Percentiles rank a stretch among this genome's conserved stretches.
These are phyloP conservation scores for Chlamydomonas sp. DNA, from an alignment of 139 green algal species.

Conservation along the genomic window DNA sequence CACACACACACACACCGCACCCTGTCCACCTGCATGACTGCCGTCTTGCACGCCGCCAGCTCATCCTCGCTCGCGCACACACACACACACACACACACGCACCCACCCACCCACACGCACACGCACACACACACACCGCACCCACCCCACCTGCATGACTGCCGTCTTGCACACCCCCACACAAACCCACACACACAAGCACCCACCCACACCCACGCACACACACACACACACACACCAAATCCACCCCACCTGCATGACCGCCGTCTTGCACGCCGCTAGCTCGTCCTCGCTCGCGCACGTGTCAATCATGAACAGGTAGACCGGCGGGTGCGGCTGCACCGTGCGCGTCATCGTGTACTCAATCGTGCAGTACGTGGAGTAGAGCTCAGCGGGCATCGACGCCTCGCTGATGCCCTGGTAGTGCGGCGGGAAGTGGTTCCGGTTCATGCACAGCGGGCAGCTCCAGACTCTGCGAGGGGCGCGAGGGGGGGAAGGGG, in stretches of 20 bases:
- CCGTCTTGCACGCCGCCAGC: too few species aligned
- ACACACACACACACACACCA: too few species aligned
- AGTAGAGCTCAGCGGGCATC: conserved; percentile 94
- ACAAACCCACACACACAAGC: too few species aligned
- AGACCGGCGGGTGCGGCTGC: conserved; percentile 66
- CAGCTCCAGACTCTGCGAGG: conserved; percentile 97
- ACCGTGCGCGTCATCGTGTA: conserved; percentile 71
- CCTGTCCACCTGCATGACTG: too few species aligned
- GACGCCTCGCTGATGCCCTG: conserved; percentile 69
- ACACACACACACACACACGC: too few species aligned
- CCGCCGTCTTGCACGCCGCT: conserved; percentile 56
- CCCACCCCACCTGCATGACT: too few species aligned
- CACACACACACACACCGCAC: too few species aligned
- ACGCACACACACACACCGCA: too few species aligned
- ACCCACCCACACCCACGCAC: too few species aligned
- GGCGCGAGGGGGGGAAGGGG: background rate
- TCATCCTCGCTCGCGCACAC: too few species aligned
- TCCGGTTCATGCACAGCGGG: conserved; percentile 89
- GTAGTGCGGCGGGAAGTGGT: conserved; percentile 97
- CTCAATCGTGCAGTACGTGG: conserved; percentile 92
- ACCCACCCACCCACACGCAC: too few species aligned
- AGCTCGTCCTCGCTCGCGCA: conserved; percentile 85
- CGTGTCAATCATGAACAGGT: conserved; percentile 94
- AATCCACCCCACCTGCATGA: conserved; percentile 64
- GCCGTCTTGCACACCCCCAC: too few species aligned